Percentiles rank a stretch among this genome's conserved stretches.
Conservation (phyloP, 108 stramenopile genomes). For the Pseudonitzschia multistriata region DNA sequence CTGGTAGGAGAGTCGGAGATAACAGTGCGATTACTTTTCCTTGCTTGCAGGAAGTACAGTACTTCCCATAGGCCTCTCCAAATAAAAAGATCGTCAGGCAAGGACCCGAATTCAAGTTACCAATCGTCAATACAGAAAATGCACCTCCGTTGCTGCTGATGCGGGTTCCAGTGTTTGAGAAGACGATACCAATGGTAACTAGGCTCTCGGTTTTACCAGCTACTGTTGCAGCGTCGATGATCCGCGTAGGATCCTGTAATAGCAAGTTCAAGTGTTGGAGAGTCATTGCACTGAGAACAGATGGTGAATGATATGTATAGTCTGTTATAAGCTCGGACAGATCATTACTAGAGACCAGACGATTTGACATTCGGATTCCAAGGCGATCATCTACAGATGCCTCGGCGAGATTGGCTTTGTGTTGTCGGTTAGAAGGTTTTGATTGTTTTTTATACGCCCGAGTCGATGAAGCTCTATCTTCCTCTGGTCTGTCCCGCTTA, state of each 20-base stretch:
- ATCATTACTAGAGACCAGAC: conserved; percentile 39
- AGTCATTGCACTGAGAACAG: conserved; percentile 49
- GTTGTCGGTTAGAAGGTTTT: neutral
- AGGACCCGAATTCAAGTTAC: conserved; percentile 57
- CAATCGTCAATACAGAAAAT: conserved; percentile 62
- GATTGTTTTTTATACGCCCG: no score
- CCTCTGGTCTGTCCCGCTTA: neutral
- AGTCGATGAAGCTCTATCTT: no score
- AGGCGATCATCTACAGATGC: conserved; percentile 38
- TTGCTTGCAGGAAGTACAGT: conserved; percentile 21
- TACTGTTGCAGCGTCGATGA: conserved; percentile 42
- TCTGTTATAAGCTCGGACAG: conserved; percentile 44
- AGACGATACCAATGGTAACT: conserved; percentile 54
- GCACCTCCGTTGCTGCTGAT: conserved; percentile 62
- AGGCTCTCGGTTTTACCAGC: conserved; percentile 41
- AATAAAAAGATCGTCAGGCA: conserved; percentile 72
- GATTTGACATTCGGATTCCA: conserved; percentile 51
- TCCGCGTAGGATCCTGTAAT: conserved; percentile 33
- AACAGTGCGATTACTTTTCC: conserved; percentile 60
- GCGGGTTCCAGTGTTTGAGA: conserved; percentile 50
- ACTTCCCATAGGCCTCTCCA: conserved; percentile 65
- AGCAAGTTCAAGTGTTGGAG: conserved; percentile 22
- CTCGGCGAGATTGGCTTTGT: neutral
- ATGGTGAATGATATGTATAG: conserved; percentile 38
- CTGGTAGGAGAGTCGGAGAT: conserved; percentile 58